Evolutionary conservation across 2,329 filamentous ascomycete species (phyloP), one percentile per base, ranked within the genome.

Genomic region (Biscogniauxia sp.): DNA sequence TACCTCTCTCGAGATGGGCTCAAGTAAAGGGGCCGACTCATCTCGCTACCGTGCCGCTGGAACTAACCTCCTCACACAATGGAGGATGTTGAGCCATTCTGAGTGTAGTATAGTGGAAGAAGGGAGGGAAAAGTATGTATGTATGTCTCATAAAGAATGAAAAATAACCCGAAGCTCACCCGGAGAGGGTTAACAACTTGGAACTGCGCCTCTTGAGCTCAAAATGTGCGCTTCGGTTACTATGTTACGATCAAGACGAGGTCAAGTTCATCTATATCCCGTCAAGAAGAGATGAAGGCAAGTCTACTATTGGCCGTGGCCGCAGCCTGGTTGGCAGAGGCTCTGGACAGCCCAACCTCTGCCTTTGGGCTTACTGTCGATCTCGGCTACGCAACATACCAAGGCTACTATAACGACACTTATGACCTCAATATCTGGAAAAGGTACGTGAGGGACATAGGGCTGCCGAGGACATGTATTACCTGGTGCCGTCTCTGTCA

Each of bases 391-490:
- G 68, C 68, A n/a, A 69, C 62, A 20, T 70, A 70, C 20, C 62
- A 65, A 26, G 67, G 68, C 19, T 68, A 68, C 45, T 69, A 68
- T 51, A 68, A 69, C 51, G 62, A 64, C 20, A 68, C 67, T 5
- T 68, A 64, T 62, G 62, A 64, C 37, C 62, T 70, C 8, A 68
- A 70, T 58, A 64, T 69, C 54, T 70, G 67, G 67, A 69, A 70
- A 59, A 64, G 67, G 68, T 67, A 64, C n/a, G 57, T 26, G 23
- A 23, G 20, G 51, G 17, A 45, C n/a, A 8, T 11, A 11, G 37
- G 9, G 37, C 37, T 6, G 13, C 37, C n/a, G 37, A 45, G 2
- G 37, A 17, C 37, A n/a, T 9, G 11, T 2, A 20, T 52, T 26
- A n/a, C n/a, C n/a, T n/a, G n/a, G n/a, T n/a, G 19, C 53, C 20